Conservation (phyloP, 2,329 filamentous ascomycete species). For the Pestalotiopsis sp. region DNA sequence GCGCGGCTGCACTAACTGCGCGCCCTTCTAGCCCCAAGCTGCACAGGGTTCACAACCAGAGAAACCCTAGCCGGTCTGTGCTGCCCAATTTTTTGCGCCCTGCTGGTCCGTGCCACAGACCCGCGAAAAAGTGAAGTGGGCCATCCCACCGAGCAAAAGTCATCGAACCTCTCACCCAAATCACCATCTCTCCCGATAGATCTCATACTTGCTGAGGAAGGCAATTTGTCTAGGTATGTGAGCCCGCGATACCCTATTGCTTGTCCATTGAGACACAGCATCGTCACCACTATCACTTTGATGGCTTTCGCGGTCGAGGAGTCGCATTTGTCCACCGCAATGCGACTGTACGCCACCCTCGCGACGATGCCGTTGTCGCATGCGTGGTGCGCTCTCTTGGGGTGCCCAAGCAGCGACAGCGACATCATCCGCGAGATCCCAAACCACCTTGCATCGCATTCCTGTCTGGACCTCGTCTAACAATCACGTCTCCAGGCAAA, state of each 20-base stretch:
- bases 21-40: neutral
- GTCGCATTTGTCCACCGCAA: neutral
- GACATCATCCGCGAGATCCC: neutral
- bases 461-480: neutral
- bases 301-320: neutral
- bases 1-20: neutral
- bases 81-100: neutral
- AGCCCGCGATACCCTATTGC: neutral
- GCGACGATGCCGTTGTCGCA: neutral
- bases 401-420: neutral
- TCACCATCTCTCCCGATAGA: constrained; percentile 23
- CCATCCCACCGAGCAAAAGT: constrained; percentile 7
- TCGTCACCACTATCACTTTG: neutral
- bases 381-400: neutral
- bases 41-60: neutral
- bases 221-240: constrained; percentile 68
- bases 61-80: constrained; percentile 13
- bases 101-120: constrained; percentile 6
- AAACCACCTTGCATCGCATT: neutral
- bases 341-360: neutral
- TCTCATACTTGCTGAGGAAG: constrained; percentile 63
- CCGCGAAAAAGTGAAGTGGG: constrained; percentile 6
- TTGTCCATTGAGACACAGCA: neutral
- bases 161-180: constrained; percentile 18
- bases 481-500: constrained; percentile 51